Evolutionary conservation across 768 basidiomycete genomes (phyloP), one percentile per base, ranked within the genome.

Genomic region (Pleurotus citrinopileatus): DNA sequence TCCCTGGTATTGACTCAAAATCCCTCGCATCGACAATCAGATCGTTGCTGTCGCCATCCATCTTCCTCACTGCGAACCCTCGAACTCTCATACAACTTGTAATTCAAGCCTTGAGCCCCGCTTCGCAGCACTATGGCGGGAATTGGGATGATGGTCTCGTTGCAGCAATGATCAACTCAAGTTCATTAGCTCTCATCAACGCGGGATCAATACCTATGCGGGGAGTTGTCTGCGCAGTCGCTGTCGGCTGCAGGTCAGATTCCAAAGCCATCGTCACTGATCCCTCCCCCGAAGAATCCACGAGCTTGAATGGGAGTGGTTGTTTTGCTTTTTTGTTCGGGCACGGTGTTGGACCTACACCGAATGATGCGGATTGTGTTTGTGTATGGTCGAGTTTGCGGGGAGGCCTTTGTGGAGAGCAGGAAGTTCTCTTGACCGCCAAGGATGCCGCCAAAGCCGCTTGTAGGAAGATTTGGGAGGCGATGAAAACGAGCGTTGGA

Each of bases 41-140:
- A 17, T 68, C 79, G 3, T 72, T 83, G 10, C 66, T 94, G 23
- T 68, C 80, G 12, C 86, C 87, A 3, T 74, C 80, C 0, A 71
- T 91, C 34, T 69, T 91, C n/a, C 79, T 92, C 44, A 72, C 77
- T 3, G 78, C 81, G 44, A 78, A 86, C 55, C 92, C 91, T 6
- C 74, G 91, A 12, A 83, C 87, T 2, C 75, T 91, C 8, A 72
- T 92, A 2, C 91, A 92, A 59, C 73, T 94, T n/a, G 86, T 90
- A 1, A 75, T 88, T 0, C 91, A 94, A 66, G 73, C 79, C 2
- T 72, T 91, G 1, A 65, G 61, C 25, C 62, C 66, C 0, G 52
- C 67, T 8, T 57, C 55, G 4, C 61, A 61, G 10, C 65, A 61
- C 50, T 56, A 53, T 22, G 57, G 60, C 55, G 54, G 13, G 17